These are phyloP conservation scores for Tilletia walkeri DNA, from an alignment of 1,284 basidiomycete genomes.

Conservation along the genomic window DNA sequence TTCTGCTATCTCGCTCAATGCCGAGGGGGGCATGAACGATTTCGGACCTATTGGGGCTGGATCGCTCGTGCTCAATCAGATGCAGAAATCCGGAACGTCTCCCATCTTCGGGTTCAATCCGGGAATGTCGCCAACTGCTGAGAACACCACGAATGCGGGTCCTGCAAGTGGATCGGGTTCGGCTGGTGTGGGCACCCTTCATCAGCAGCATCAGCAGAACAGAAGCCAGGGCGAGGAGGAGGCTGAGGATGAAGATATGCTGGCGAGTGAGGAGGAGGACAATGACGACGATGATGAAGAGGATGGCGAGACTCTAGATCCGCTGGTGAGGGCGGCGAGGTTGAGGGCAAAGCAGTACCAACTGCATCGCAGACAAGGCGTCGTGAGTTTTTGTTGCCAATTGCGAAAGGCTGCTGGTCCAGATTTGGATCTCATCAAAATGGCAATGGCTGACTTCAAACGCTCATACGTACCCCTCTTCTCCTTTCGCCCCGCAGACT, in stretches of 20 bases:
- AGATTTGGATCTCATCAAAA: too few species aligned
- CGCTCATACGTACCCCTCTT: not conserved
- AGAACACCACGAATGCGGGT: not conserved
- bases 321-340: not conserved
- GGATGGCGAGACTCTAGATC: not conserved
- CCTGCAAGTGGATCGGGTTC: not conserved
- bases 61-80: too few species aligned
- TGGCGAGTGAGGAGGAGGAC: not conserved
- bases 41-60: not conserved
- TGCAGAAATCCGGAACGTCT: too few species aligned
- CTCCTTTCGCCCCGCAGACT: slow-evolving; percentile 29
- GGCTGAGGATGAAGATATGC: not conserved
- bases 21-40: not conserved
- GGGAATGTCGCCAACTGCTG: not conserved
- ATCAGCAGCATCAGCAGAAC: not conserved
- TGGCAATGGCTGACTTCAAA: too few species aligned
- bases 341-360: slow-evolving; percentile 18
- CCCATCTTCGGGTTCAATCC: not conserved
- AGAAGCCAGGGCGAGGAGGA: not conserved
- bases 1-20: not conserved
- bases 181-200: not conserved
- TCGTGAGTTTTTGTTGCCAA: slow-evolving; percentile 18
- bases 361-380: slow-evolving; percentile 25
- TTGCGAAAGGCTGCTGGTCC: too few species aligned
- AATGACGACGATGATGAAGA: not conserved